phyloP scores from a whole-genome alignment of 2,329 filamentous ascomycete species.

The Fusarium armeniacum region DNA sequence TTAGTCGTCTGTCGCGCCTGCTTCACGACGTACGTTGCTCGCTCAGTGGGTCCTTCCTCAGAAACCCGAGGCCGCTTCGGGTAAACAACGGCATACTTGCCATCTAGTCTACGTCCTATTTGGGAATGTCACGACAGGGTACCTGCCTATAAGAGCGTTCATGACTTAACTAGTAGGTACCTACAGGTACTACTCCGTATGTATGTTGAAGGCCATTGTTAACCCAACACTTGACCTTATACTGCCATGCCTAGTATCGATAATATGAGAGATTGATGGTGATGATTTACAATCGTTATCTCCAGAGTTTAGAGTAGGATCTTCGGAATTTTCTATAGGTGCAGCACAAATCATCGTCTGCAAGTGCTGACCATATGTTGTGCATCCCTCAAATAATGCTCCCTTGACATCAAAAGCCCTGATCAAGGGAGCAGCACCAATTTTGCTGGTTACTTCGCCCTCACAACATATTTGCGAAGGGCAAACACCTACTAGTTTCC shows the following conservation, averaged over 20 bases:
- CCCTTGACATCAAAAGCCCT: constrained; percentile 27
- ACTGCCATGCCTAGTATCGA: background rate
- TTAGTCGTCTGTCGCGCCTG: constrained; percentile 43
- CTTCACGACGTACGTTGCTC: constrained; percentile 48
- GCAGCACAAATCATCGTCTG: background rate
- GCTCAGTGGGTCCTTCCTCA: constrained; percentile 43
- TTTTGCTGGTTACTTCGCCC: constrained; percentile 4
- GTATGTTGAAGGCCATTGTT: too few species aligned
- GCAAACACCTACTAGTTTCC: constrained; percentile 21
- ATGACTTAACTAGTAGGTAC: background rate
- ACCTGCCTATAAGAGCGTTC: background rate
- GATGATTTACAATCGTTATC: background rate
- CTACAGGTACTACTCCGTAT: too few species aligned
- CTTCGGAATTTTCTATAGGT: background rate
- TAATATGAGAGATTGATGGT: background rate
- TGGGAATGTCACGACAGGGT: background rate
- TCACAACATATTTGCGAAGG: constrained; percentile 7
- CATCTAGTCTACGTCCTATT: background rate
- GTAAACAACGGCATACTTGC: constrained; percentile 47
- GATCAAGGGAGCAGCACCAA: constrained; percentile 28
- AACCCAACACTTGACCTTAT: background rate
- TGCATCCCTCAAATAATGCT: constrained; percentile 14
- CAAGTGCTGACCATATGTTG: background rate
- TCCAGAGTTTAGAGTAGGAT: background rate
- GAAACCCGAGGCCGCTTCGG: constrained; percentile 41